Evolutionary conservation across 805 yeast genomes (phyloP), one percentile per base, ranked within the genome.

Genomic region (Kluyveromyces starmeri): DNA sequence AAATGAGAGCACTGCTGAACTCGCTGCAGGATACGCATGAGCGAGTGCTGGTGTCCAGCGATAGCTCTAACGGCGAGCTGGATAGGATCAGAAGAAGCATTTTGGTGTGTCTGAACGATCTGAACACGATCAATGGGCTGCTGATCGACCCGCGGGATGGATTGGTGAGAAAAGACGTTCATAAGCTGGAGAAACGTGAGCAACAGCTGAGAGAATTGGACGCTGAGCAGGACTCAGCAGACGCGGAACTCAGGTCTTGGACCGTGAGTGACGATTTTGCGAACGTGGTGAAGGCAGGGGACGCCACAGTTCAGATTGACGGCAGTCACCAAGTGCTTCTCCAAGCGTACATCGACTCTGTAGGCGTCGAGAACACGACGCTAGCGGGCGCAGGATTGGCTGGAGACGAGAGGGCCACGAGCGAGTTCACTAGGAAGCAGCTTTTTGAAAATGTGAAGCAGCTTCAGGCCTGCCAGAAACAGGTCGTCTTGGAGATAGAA

Each of bases 51-150:
- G 29, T 26, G 13, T 45, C 47, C 24, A 46, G 42, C 22, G 25
- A 45, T 7, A 32, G 34, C 9, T 36, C 39, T 7, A 32, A 42
- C 9, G 24, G 22, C 10, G 40, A 44, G 18, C 27, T 55, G 28
- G 45, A 45, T 23, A 40, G 29, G 10, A 37, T 53, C 8, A 38
- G 61, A 20, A 45, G 35, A 4, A 58, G 55, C 36, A 49, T 56
- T 20, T 32, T 40, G 22, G 45, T 50, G 3, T 53, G 58, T 28
- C 42, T 53, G 16, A 48, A 50, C 28, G 60, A 56, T 36, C 21
- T 53, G 19, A 42, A 42, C 26, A 44, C 28, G 8, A 28, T 55
- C 21, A 53, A 55, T 38, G 43, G 46, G 13, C 38, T 47, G 42
- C 38, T 53, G 10, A 46, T 47, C 2, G 40, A 50, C 2, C 42